Evolutionary conservation across 768 basidiomycete genomes (phyloP), one percentile per base, ranked within the genome.

Genomic region (Pleurotus pulmonarius): DNA sequence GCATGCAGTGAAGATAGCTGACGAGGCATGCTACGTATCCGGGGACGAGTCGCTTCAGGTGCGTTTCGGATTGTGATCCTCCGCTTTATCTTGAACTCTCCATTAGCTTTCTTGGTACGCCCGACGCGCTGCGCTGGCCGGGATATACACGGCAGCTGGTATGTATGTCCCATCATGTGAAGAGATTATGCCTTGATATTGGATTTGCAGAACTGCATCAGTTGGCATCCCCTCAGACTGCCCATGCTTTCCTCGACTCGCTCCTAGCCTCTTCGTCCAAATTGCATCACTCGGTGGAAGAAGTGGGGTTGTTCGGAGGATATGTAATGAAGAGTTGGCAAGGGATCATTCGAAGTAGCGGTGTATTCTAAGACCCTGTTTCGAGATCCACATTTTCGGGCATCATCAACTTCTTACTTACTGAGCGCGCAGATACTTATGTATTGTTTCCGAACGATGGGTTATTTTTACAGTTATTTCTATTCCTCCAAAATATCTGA

Each of bases 81-180:
- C 6, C 11, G 39, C 5, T 34, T 34, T 34, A 9, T 11, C 9
- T 34, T 8, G 9, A 34, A 1, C 20, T 49, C 29, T 56, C 12
- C 58, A 37, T 13, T 55, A 92, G 90, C 70, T 83, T 51, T 74
- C 80, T 6, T 93, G 91, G 91, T 92, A 92, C 67, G 72, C 84
- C 5, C 80, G 75, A 37, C 76, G 92, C 34, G 82, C 80, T 0
- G 80, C 87, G 1, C 63, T 92, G 26, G 83, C 87, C 5, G 76
- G 80, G 1, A 72, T 89, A 12, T 94, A 93, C 61, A 75, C 81
- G 12, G 84, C 87, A n/a, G 83, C 89, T 59, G 87, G 87, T 85
- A 57, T 38, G 73, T 52, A 20, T 47, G 34, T 16, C 15, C 16
- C 13, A n/a, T 44, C 6, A 40, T 7, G 13, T 29, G 16, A 44